Conservation (phyloP, 163 green algal genomes). For the Scenedesmus sp. region DNA sequence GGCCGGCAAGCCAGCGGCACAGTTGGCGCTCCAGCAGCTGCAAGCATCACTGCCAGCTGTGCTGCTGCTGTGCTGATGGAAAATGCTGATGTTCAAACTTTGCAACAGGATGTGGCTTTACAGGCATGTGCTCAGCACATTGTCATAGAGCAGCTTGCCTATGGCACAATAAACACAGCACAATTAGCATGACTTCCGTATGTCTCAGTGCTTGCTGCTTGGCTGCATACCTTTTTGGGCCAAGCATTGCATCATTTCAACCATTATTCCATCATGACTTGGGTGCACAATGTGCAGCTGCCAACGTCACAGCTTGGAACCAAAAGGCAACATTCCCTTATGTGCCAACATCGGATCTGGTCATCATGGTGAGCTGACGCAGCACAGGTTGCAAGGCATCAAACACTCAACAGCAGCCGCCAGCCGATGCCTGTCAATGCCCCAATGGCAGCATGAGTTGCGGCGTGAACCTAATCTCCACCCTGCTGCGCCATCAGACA, state of each 20-base stretch:
- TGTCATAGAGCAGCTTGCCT: background rate
- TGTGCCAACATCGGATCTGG: constrained; percentile 26
- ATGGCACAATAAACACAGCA: background rate
- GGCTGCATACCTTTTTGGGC: background rate
- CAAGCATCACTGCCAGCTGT: background rate
- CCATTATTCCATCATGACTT: background rate
- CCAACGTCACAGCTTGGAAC: constrained; percentile 30
- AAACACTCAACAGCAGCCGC: background rate
- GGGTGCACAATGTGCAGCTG: background rate
- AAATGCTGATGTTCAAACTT: background rate
- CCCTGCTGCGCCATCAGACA: too few species aligned
- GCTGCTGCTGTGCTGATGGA: background rate
- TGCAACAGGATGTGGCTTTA: background rate
- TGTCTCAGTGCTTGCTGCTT: background rate
- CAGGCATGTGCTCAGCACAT: too few species aligned
- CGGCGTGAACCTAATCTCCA: too few species aligned
- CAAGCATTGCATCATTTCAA: background rate
- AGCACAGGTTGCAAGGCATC: background rate
- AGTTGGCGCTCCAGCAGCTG: background rate
- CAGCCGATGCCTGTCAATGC: background rate
- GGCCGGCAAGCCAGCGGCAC: background rate
- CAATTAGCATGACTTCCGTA: background rate
- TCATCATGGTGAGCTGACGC: constrained; percentile 42
- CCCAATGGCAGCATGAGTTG: background rate
- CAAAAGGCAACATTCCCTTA: constrained; percentile 16